A percentile compares a stretch with the other conserved stretches of the same genome.
Conservation (phyloP, 352 stramenopile genomes). For the Halophytophthora batemanensis region DNA sequence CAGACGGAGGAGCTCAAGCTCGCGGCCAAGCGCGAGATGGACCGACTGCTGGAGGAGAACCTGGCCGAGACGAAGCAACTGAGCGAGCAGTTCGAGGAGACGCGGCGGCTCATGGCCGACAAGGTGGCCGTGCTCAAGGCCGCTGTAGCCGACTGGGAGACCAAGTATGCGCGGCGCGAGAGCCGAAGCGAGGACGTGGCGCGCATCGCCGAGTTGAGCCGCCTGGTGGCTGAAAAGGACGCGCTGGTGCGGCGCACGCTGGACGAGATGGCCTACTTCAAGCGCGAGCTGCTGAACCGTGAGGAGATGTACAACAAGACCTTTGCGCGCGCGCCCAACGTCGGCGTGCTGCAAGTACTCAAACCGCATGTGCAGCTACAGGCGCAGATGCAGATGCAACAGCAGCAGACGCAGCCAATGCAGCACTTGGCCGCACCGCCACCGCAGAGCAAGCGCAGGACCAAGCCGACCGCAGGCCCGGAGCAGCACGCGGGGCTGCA, state of each 20-base stretch:
- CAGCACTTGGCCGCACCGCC: constrained; percentile 12
- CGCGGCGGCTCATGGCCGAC: constrained; percentile 45
- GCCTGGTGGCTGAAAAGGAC: constrained; percentile 62
- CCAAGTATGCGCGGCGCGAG: constrained; percentile 54
- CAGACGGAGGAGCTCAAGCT: constrained; percentile 53
- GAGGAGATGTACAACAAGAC: constrained; percentile 95
- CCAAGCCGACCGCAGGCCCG: constrained; percentile 20
- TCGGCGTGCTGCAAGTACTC: constrained; percentile 88
- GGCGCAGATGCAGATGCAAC: constrained; percentile 30
- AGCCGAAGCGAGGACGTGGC: constrained; percentile 76
- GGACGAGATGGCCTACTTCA: constrained; percentile 93
- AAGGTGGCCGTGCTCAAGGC: constrained; percentile 43
- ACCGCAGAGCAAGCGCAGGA: constrained; percentile 34
- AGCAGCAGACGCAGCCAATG: constrained; percentile 14
- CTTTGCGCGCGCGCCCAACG: constrained; percentile 80
- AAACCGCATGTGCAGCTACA: constrained; percentile 70
- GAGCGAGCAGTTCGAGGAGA: constrained; percentile 74
- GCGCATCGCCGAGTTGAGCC: constrained; percentile 73
- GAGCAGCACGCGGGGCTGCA: constrained; percentile 28
- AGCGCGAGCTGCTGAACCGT: constrained; percentile 90
- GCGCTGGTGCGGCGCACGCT: constrained; percentile 56
- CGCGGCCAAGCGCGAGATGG: constrained; percentile 62
- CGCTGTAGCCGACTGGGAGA: constrained; percentile 50
- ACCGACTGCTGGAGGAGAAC: constrained; percentile 67
- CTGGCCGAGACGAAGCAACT: constrained; percentile 56